Conservation (phyloP, 352 stramenopile species). For the Globisporangium ultimum region DNA sequence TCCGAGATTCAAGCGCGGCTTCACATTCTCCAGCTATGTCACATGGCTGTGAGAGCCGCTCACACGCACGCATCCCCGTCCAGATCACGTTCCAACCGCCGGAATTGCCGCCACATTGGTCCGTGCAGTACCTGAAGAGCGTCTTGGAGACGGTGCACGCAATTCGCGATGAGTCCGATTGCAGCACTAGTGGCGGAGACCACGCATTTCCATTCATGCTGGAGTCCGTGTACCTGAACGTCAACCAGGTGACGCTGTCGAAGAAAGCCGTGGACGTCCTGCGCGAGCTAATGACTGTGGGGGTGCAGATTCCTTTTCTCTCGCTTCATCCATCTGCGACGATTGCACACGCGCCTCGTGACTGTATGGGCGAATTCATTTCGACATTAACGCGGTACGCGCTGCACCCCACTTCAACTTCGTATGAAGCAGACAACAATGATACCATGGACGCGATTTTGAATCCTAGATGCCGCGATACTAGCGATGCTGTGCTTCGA, state of each 20-base stretch:
- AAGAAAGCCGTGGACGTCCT: slow-evolving; percentile 6
- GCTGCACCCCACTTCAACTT: neutral
- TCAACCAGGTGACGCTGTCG: slow-evolving; percentile 8
- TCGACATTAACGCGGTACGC: slow-evolving; percentile 6
- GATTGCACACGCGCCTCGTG: slow-evolving; percentile 4
- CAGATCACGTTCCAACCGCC: slow-evolving; percentile 13
- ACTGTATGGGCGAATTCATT: slow-evolving; percentile 14
- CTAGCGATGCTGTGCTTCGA: neutral
- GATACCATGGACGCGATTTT: neutral
- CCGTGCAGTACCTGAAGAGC: slow-evolving; percentile 13
- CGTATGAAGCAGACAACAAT: neutral
- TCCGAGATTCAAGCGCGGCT: neutral
- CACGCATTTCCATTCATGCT: slow-evolving; percentile 11
- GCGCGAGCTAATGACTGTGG: slow-evolving; percentile 6
- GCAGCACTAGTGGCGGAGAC: slow-evolving; percentile 7
- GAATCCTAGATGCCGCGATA: neutral
- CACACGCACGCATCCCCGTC: slow-evolving; percentile 5
- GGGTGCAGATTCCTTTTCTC: slow-evolving; percentile 7
- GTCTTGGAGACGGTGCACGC: slow-evolving; percentile 15
- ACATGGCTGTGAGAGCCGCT: neutral
- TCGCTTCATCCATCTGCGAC: slow-evolving; percentile 7
- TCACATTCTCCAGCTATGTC: too few relatives aligned
- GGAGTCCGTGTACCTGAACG: slow-evolving; percentile 6
- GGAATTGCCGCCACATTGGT: slow-evolving; percentile 11
- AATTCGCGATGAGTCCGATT: slow-evolving; percentile 11